Evolutionary conservation across 768 basidiomycete genomes (phyloP).

Genomic region (Crepidotus variabilis): DNA sequence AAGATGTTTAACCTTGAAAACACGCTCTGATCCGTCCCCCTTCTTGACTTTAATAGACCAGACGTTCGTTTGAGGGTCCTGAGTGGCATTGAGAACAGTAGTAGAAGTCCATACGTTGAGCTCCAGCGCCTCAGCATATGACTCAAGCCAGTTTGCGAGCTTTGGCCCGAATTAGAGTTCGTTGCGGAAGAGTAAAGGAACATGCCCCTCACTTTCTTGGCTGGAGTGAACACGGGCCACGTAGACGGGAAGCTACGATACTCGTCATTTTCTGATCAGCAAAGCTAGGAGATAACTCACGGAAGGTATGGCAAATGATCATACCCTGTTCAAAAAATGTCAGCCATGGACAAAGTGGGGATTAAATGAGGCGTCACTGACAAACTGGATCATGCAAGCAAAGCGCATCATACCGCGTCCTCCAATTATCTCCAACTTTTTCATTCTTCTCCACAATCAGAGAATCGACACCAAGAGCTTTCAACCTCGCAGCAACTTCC

Average conservation of each 20-base stretch:
- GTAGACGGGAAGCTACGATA: conserved; percentile 21
- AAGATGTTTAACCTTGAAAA: conserved; percentile 44
- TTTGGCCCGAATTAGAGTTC: conserved; percentile 12
- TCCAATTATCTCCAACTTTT: conserved; percentile 63
- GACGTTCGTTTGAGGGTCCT: conserved; percentile 31
- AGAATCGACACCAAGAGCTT: conserved; percentile 48
- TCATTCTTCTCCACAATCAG: conserved; percentile 65
- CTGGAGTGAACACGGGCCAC: conserved; percentile 28
- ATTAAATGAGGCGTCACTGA: conserved; percentile 28
- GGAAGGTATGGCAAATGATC: conserved; percentile 61
- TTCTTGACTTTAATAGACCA: conserved; percentile 27
- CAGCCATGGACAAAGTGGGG: background rate
- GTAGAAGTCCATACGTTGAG: conserved; percentile 62
- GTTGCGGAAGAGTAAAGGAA: background rate
- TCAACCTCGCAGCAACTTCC: conserved; percentile 61
- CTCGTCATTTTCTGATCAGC: background rate
- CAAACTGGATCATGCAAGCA: conserved; percentile 68
- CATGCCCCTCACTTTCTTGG: conserved; percentile 20
- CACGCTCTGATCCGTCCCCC: conserved; percentile 27
- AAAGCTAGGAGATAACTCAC: background rate
- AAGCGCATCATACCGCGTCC: conserved; percentile 61
- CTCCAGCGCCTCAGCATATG: conserved; percentile 55
- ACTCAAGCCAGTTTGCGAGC: conserved; percentile 68
- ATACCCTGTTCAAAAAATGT: conserved; percentile 26
- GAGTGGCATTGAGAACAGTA: conserved; percentile 31